A percentile compares a stretch with the other conserved stretches of the same genome.
phyloP scores from a whole-genome alignment of 257 asterid genomes.

The Penstemon newberryi region DNA sequence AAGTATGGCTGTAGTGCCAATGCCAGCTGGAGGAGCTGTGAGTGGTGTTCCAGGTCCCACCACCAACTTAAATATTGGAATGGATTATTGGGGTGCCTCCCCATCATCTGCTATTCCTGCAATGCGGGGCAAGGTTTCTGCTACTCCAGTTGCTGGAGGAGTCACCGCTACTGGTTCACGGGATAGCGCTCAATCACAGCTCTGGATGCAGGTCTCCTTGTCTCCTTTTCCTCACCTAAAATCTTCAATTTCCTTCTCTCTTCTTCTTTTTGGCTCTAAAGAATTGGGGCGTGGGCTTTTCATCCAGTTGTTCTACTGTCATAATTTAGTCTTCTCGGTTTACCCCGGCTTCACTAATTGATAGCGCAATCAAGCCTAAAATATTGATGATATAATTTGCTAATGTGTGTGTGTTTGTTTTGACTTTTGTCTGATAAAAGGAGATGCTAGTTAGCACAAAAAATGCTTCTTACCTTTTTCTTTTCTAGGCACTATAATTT shows the following conservation, averaged over 20 bases:
- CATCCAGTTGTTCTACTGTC: not conserved
- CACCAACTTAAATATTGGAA: conserved; percentile 73
- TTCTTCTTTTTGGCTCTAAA: not conserved
- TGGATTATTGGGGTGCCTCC: conserved; percentile 74
- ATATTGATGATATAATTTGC: not conserved
- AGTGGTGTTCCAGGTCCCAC: conserved; percentile 58
- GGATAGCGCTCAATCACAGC: conserved; percentile 60
- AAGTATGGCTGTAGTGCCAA: conserved; percentile 41
- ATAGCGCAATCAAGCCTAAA: not conserved
- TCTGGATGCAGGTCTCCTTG: conserved; percentile 57
- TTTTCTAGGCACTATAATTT: not conserved
- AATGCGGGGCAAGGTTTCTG: conserved; percentile 49
- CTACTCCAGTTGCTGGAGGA: conserved; percentile 58
- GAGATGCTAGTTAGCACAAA: not conserved
- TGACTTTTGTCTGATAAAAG: not conserved
- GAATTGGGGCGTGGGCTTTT: not conserved
- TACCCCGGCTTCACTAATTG: not conserved
- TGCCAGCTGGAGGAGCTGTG: conserved; percentile 46
- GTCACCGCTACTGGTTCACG: conserved; percentile 52
- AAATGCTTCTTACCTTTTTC: not conserved
- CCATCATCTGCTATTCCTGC: conserved; percentile 59
- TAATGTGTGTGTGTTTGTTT: not conserved
- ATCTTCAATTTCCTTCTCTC: conserved; percentile 9
- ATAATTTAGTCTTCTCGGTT: conserved; percentile 6
- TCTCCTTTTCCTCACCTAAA: not conserved